These are phyloP conservation scores for Melaleuca quinquenervia DNA, from an alignment of 345 rosid species.

Conservation along the genomic window DNA sequence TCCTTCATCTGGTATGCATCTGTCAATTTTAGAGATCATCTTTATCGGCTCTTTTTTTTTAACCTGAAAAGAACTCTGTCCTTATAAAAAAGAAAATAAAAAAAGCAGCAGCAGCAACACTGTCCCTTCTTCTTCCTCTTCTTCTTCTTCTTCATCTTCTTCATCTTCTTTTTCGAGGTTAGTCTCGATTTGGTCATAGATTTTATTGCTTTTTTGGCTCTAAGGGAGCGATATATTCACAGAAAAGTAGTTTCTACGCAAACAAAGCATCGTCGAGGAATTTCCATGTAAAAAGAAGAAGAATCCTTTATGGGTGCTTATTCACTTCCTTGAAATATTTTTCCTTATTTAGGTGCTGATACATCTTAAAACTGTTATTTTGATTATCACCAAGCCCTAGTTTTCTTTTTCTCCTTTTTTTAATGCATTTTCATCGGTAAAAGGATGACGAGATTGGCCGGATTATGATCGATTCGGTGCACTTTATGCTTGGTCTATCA, in stretches of 20 bases:
- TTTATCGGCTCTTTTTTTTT: not conserved
- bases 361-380: not conserved
- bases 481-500: not conserved
- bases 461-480: not conserved
- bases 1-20: slow-evolving; percentile 35
- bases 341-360: not conserved
- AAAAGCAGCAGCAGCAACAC: not conserved
- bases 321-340: not conserved
- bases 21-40: not conserved
- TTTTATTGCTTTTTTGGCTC: not conserved
- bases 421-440: not conserved
- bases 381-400: not conserved
- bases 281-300: not conserved
- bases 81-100: not conserved
- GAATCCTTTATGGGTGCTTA: not conserved
- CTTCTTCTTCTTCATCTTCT: not conserved
- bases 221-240: not conserved
- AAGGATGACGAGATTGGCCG: not conserved
- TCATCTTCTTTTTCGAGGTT: not conserved
- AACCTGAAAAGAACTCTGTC: not conserved
- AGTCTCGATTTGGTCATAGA: not conserved
- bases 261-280: not conserved
- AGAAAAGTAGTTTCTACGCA: not conserved
- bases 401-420: not conserved
- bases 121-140: not conserved